Evolutionary conservation across 2,329 filamentous ascomycete species (phyloP).

Genomic region (Escovopsis sp.): DNA sequence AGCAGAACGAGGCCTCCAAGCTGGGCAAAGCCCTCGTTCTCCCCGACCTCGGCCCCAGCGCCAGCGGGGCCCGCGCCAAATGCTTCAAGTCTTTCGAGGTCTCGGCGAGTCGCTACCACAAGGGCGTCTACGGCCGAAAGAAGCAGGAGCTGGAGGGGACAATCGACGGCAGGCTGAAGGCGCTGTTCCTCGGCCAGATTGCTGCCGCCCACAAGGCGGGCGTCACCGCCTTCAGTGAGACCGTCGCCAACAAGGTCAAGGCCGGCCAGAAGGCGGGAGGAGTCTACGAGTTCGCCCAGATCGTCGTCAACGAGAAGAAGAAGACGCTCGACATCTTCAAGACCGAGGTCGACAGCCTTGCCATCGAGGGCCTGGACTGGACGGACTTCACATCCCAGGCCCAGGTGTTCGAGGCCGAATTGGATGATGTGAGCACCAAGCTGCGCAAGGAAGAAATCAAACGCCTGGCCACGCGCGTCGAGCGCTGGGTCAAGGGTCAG

Average conservation of each 20-base stretch:
- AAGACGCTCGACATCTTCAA: slow-evolving; percentile 63
- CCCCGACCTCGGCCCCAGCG: slow-evolving; percentile 56
- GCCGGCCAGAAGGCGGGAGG: slow-evolving; percentile 82
- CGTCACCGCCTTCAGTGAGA: slow-evolving; percentile 70
- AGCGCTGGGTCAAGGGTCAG: slow-evolving; percentile 83
- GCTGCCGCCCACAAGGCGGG: slow-evolving; percentile 79
- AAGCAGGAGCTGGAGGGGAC: slow-evolving; percentile 71
- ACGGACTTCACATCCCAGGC: slow-evolving; percentile 74
- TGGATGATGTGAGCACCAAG: slow-evolving; percentile 73
- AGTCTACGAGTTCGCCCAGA: slow-evolving; percentile 87
- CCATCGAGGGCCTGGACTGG: slow-evolving; percentile 73
- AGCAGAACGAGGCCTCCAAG: slow-evolving; percentile 60
- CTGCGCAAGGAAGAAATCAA: slow-evolving; percentile 94
- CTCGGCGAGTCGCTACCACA: slow-evolving; percentile 90
- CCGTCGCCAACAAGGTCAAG: slow-evolving; percentile 78
- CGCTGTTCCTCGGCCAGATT: slow-evolving; percentile 78
- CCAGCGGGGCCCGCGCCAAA: slow-evolving; percentile 56
- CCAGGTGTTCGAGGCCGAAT: slow-evolving; percentile 70
- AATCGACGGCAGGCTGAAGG: slow-evolving; percentile 76
- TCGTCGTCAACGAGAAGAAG: slow-evolving; percentile 71
- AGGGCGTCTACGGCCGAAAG: slow-evolving; percentile 83
- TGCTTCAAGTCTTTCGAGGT: slow-evolving; percentile 74
- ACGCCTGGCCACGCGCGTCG: slow-evolving; percentile 74
- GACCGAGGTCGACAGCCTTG: slow-evolving; percentile 55
- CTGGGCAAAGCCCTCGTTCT: slow-evolving; percentile 63